Conservation (phyloP, 805 yeast species). For the Metschnikowia chrysomelidarum region DNA sequence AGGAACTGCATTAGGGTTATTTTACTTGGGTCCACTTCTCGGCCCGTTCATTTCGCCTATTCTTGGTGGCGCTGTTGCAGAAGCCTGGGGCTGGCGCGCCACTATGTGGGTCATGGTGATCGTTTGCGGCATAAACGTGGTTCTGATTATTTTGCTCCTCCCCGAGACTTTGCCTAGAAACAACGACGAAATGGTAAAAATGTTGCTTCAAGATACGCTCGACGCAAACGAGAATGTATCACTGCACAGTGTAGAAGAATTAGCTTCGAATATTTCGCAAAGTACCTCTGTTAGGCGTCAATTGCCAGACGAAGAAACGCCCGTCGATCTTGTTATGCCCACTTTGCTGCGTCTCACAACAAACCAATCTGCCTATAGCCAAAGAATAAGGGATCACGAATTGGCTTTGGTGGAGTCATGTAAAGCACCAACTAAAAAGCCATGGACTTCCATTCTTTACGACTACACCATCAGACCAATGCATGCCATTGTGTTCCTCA, state of each 20-base stretch:
- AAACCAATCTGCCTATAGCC: conserved; percentile 31
- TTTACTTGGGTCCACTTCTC: conserved; percentile 74
- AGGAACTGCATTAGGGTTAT: conserved; percentile 77
- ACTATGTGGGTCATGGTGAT: conserved; percentile 84
- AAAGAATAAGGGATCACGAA: conserved; percentile 25
- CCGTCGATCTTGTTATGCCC: conserved; percentile 42
- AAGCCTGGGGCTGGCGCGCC: conserved; percentile 82
- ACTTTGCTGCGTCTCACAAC: conserved; percentile 36
- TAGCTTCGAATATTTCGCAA: conserved; percentile 34
- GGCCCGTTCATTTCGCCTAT: conserved; percentile 84
- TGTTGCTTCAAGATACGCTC: conserved; percentile 6
- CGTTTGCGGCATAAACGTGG: conserved; percentile 52
- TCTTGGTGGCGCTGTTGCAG: conserved; percentile 68
- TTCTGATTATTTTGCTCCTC: conserved; percentile 51
- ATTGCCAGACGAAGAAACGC: conserved; percentile 26
- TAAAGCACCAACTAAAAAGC: neutral
- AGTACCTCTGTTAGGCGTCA: conserved; percentile 14
- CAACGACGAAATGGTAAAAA: conserved; percentile 47
- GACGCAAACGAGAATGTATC: conserved; percentile 11
- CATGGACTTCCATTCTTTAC: conserved; percentile 26
- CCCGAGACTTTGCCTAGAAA: conserved; percentile 79
- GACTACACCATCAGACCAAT: conserved; percentile 57
- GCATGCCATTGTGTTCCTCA: conserved; percentile 56
- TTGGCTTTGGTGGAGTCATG: conserved; percentile 10
- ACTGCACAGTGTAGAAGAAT: conserved; percentile 27